A percentile compares a stretch with the other conserved stretches of the same genome.
These are phyloP conservation scores for Xylaria curta DNA, from an alignment of 495 filamentous ascomycete species.

Conservation along the genomic window DNA sequence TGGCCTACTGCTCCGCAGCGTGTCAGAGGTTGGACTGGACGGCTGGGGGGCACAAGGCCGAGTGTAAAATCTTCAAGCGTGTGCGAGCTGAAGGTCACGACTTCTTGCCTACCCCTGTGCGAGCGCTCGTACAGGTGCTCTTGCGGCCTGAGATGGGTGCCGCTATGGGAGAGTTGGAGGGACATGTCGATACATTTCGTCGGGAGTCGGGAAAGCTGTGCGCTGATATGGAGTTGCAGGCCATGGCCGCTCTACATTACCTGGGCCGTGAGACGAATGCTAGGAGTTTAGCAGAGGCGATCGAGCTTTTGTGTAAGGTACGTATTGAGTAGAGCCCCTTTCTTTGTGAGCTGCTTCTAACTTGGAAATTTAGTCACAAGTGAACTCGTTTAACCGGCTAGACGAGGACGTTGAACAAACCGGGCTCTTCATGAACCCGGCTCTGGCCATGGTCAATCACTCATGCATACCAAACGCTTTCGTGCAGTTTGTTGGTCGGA, in stretches of 20 bases:
- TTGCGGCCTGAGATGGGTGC: conserved; percentile 42
- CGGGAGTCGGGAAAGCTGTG: conserved; percentile 30
- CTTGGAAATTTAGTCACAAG: conserved; percentile 43
- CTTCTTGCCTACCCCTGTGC: conserved; percentile 54
- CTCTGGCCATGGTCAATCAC: conserved; percentile 59
- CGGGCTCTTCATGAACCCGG: conserved; percentile 52
- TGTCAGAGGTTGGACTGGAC: conserved; percentile 67
- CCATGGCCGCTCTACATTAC: conserved; percentile 50
- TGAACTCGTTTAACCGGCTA: conserved; percentile 53
- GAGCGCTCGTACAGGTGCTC: conserved; percentile 53
- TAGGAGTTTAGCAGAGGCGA: conserved; percentile 40
- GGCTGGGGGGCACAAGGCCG: conserved; percentile 51
- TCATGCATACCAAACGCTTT: conserved; percentile 60
- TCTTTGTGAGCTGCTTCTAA: background rate
- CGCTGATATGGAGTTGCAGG: conserved; percentile 55
- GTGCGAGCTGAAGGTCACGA: conserved; percentile 32
- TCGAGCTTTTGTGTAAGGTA: conserved; percentile 40
- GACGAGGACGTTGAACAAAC: conserved; percentile 47
- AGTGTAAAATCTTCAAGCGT: conserved; percentile 55
- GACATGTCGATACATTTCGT: conserved; percentile 44
- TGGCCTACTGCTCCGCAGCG: conserved; percentile 57
- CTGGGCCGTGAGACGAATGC: conserved; percentile 37
- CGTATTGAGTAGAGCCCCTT: background rate
- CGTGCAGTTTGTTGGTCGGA: conserved; percentile 53
- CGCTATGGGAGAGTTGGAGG: conserved; percentile 40